Evolutionary conservation across 2,329 filamentous ascomycete genomes (phyloP), one percentile per base, ranked within the genome.

Genomic region (Claviceps paspali): DNA sequence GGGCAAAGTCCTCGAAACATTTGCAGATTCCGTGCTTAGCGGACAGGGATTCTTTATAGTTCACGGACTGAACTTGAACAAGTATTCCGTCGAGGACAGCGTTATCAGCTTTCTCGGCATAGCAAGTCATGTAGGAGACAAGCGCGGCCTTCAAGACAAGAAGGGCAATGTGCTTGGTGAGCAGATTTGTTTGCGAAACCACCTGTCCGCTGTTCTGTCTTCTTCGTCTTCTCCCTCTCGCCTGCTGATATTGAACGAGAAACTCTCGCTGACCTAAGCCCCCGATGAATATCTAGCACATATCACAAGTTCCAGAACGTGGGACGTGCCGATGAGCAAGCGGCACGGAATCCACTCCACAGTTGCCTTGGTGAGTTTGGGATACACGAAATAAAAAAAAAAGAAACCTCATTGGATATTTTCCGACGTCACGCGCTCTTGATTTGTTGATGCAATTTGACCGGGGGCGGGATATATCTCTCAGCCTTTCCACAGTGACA

Each of bases 41-140:
- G 63, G 63, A 3, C 48, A 44, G 6, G 74, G 73, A 1, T 64
- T 79, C 43, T 63, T 62, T 34, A 60, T 77, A 7, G 49, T 79
- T 28, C 62, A 64, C 5, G 74, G 74, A 3, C 53, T 79, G 1
- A 60, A 66, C 11, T 57, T 65, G 1, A 47, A 53, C 2, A 54
- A 50, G 2, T 68, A 70, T 49, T 61, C 63, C 3, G 54, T 61
- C 18, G 65, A 73, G 42, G 70, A 78, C 36, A 70, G 68, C 37
- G 52, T 70, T 12, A 59, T 65, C 5, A 56, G 76, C 30, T 76
- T 71, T 45, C 59, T 75, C 4, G 74, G 69, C 1, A 52, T 79
- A 9, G 62, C 72, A 1, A 65, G 62, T 38, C 65, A 77, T 45
- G 62, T 79, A 35, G 73, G 67, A 2, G 60, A 68, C 27, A 59